A percentile compares a stretch with the other conserved stretches of the same genome.
Conservation (phyloP, 495 filamentous ascomycete genomes). For the Penicillium arizonense region DNA sequence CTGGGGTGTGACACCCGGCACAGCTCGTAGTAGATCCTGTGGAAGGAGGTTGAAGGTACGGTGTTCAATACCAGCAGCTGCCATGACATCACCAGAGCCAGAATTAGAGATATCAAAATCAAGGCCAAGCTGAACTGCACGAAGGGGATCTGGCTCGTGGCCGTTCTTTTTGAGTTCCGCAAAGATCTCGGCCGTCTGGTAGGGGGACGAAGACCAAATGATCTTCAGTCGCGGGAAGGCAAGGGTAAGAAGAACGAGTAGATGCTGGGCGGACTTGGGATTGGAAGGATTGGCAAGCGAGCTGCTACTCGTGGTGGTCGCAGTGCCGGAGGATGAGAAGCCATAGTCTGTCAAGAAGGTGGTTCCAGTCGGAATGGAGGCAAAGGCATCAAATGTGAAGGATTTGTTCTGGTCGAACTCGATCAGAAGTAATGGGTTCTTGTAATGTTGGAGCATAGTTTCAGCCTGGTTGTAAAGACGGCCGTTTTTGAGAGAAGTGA, state of each 20-base stretch:
- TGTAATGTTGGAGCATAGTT: conserved; percentile 92
- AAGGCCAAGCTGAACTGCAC: conserved; percentile 78
- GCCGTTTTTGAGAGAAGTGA: conserved; percentile 86
- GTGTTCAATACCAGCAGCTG: conserved; percentile 51
- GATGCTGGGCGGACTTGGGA: conserved; percentile 78
- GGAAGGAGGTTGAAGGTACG: conserved; percentile 63
- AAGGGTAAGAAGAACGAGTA: conserved; percentile 88
- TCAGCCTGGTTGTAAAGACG: conserved; percentile 91
- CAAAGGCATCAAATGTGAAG: conserved; percentile 93
- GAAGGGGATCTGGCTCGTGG: conserved; percentile 86
- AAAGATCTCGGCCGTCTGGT: conserved; percentile 97
- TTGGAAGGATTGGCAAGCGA: conserved; percentile 42
- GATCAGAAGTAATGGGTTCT: conserved; percentile 85
- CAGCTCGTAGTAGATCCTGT: conserved; percentile 82
- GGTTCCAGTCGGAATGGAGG: conserved; percentile 40
- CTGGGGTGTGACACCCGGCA: conserved; percentile 83
- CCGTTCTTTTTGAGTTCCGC: conserved; percentile 85
- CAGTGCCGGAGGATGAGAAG: conserved; percentile 61
- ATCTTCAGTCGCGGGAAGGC: conserved; percentile 87
- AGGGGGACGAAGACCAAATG: conserved; percentile 91
- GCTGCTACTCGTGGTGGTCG: conserved; percentile 49
- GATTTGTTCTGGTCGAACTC: conserved; percentile 98
- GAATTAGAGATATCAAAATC: conserved; percentile 55
- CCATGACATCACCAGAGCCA: conserved; percentile 57
- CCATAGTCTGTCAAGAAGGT: conserved; percentile 56